These are phyloP conservation scores for Erodium texanum DNA, from an alignment of 441 rosid genomes.

Conservation along the genomic window DNA sequence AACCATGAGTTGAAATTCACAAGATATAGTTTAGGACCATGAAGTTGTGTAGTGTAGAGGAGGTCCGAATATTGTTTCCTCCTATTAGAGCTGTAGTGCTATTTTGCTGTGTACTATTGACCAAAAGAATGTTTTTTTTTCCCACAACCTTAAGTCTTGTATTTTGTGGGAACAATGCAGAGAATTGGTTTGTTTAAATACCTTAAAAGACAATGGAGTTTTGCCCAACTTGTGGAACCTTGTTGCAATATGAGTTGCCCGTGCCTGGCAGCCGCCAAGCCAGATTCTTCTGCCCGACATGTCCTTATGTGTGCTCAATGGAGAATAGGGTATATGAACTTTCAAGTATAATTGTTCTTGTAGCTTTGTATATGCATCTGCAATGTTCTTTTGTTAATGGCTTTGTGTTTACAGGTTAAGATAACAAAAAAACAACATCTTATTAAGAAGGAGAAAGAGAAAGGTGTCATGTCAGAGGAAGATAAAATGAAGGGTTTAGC, in stretches of 20 bases:
- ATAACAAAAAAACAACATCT: conserved; percentile 39
- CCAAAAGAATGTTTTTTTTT: no score
- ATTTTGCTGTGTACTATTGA: neutral
- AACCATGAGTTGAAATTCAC: no score
- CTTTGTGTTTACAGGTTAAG: conserved; percentile 32
- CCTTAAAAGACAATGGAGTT: conserved; percentile 34
- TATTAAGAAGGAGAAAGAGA: conserved; percentile 40
- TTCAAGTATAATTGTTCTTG: neutral
- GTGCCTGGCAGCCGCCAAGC: conserved; percentile 23
- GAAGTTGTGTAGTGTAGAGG: no score
- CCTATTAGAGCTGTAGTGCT: neutral
- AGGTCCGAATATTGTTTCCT: no score
- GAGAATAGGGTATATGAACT: conserved; percentile 25
- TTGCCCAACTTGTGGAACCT: conserved; percentile 45
- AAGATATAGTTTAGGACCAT: no score
- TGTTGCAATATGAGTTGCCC: conserved; percentile 43
- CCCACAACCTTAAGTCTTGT: neutral
- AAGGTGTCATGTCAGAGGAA: conserved; percentile 32
- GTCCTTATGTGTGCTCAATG: conserved; percentile 39
- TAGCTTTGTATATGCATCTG: neutral
- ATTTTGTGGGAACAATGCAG: neutral
- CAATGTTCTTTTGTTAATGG: neutral
- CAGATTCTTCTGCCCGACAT: conserved; percentile 43
- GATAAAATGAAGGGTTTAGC: conserved; percentile 41
- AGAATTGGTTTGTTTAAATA: neutral